phyloP scores from a whole-genome alignment of 2,329 filamentous ascomycete genomes.

The Bertia moriformis region DNA sequence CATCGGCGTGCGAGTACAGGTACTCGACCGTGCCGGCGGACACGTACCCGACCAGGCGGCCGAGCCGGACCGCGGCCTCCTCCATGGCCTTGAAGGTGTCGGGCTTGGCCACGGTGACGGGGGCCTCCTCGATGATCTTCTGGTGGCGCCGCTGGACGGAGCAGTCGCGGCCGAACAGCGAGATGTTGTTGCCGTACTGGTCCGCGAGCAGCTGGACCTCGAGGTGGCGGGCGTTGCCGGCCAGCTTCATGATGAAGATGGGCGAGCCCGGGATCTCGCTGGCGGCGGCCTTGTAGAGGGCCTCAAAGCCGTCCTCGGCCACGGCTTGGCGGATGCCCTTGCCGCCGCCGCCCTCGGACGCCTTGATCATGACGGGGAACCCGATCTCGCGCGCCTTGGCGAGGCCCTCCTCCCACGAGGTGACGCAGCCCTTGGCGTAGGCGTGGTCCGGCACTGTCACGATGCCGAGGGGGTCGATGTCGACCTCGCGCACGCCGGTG shows the following conservation, averaged over 20 bases:
- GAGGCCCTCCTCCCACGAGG: conserved; percentile 79
- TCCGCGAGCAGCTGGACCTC: conserved; percentile 95
- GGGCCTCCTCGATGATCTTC: conserved; percentile 98
- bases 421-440: conserved; percentile 83
- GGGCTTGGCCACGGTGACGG: conserved; percentile 84
- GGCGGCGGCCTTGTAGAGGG: conserved; percentile 85
- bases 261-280: conserved; percentile 96
- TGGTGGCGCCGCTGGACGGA: conserved; percentile 96
- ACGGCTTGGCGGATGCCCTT: conserved; percentile 97
- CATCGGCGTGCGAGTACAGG: conserved; percentile 90
- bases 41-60: conserved; percentile 89
- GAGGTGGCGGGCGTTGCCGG: conserved; percentile 87
- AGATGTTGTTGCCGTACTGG: conserved; percentile 99
- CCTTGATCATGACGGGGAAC: conserved; percentile 99
- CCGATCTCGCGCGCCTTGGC: conserved; percentile 77
- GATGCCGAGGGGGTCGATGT: conserved; percentile 66
- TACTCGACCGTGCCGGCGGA: conserved; percentile 98
- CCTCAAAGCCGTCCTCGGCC: conserved; percentile 68
- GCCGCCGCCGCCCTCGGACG: conserved; percentile 96
- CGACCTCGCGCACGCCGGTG: conserved; percentile 72
- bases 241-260: conserved; percentile 99
- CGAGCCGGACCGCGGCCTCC: conserved; percentile 83
- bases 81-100: conserved; percentile 93
- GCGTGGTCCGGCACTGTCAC: conserved; percentile 79
- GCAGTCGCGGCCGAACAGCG: conserved; percentile 94